A percentile compares a stretch with the other conserved stretches of the same genome.
phyloP scores from a whole-genome alignment of 169 alveolate genomes.

The Cryptosporidium ryanae region DNA sequence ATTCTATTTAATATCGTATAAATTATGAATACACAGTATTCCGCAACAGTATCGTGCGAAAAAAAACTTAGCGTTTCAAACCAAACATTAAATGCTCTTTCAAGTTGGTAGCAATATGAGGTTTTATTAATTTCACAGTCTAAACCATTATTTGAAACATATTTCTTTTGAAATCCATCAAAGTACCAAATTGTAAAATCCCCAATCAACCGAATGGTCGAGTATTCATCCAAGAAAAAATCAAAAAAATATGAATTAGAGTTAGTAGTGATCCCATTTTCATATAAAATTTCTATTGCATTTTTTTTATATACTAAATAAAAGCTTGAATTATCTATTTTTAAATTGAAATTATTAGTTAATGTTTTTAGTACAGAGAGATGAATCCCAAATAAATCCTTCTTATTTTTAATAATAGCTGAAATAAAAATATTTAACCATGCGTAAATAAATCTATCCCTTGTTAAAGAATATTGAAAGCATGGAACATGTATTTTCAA shows the following conservation, averaged over 20 bases:
- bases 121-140: not conserved
- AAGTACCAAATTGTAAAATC: constrained; percentile 61
- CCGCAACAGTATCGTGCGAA: not conserved
- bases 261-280: not conserved
- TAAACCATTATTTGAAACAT: not conserved
- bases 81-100: constrained; percentile 29
- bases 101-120: constrained; percentile 17
- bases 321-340: not conserved
- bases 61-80: not conserved
- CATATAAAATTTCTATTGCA: constrained; percentile 17
- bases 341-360: constrained; percentile 9
- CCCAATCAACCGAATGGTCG: not conserved
- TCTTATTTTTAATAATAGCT: not conserved
- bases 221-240: no score
- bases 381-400: constrained; percentile 6
- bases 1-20: not conserved
- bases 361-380: not conserved
- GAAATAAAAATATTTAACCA: constrained; percentile 28
- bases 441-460: constrained; percentile 29
- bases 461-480: constrained; percentile 2
- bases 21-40: constrained; percentile 1
- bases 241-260: no score
- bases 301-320: constrained; percentile 5
- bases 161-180: constrained; percentile 18
- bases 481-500: not conserved